Conservation (phyloP, 257 asterid species). For the Fraxinus excelsior region DNA sequence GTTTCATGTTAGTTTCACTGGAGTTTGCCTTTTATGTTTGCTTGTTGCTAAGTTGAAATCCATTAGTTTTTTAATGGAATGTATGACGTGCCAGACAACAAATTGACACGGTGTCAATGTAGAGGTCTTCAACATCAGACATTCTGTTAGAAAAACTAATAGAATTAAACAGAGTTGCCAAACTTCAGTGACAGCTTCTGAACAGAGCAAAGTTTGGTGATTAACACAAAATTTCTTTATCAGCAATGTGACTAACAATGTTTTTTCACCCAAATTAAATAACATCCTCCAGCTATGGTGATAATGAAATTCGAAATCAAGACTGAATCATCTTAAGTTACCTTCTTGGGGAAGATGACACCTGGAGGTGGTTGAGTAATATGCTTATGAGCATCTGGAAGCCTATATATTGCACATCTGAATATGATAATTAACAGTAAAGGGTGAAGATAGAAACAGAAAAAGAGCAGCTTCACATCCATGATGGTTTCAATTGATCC, state of each 20-base stretch:
- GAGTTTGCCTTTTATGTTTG: not conserved
- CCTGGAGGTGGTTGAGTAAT: constrained; percentile 84
- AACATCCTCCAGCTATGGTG: constrained; percentile 6
- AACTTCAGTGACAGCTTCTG: not conserved
- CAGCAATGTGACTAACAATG: not conserved
- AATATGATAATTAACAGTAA: constrained; percentile 20
- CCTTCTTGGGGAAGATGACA: constrained; percentile 80
- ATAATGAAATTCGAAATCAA: not conserved
- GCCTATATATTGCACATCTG: constrained; percentile 88
- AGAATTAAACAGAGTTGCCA: not conserved
- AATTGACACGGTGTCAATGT: too few species aligned
- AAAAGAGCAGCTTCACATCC: constrained; percentile 9
- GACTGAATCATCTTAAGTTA: constrained; percentile 20
- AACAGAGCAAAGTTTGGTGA: not conserved
- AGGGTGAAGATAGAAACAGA: constrained; percentile 13
- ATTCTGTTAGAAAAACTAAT: not conserved
- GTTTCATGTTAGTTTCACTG: not conserved
- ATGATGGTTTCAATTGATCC: constrained; percentile 14
- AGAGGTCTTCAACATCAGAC: not conserved
- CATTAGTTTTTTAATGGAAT: not conserved
- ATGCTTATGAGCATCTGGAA: constrained; percentile 81
- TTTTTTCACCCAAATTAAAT: not conserved
- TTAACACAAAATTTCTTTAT: too few species aligned
- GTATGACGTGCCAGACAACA: not conserved
- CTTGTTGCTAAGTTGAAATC: not conserved